Evolutionary conservation across 805 yeast species (phyloP).

Genomic region (Gaillardinia entomophila): DNA sequence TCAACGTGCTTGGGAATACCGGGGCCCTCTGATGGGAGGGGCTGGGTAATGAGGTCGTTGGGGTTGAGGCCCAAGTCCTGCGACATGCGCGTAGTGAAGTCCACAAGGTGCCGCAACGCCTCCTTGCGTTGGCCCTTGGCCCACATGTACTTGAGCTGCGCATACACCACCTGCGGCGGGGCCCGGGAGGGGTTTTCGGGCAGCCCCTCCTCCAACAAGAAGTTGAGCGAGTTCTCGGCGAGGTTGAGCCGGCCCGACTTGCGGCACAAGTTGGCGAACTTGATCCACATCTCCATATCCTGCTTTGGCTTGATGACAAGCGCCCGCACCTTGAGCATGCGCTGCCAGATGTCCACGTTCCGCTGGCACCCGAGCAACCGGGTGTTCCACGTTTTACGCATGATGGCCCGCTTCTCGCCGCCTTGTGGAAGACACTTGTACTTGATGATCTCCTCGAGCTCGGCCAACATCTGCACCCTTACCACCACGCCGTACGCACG

Average conservation of each 20-base stretch:
- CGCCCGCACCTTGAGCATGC: conserved; percentile 89
- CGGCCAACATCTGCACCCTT: conserved; percentile 95
- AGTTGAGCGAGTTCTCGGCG: conserved; percentile 86
- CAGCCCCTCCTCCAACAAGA: conserved; percentile 69
- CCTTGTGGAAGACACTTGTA: conserved; percentile 82
- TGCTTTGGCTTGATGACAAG: conserved; percentile 91
- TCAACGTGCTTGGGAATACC: conserved; percentile 72
- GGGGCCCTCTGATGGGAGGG: conserved; percentile 67
- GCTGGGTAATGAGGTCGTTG: conserved; percentile 81
- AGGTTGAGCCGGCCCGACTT: conserved; percentile 88
- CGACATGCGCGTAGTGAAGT: conserved; percentile 87
- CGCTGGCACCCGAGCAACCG: conserved; percentile 90
- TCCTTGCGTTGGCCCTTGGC: conserved; percentile 85
- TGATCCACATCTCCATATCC: conserved; percentile 97
- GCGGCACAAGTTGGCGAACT: conserved; percentile 92
- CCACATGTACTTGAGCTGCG: conserved; percentile 96
- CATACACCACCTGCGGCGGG: conserved; percentile 95
- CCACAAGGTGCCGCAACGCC: conserved; percentile 79
- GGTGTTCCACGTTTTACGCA: conserved; percentile 91
- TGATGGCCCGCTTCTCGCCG: conserved; percentile 69
- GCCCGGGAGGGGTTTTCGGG: conserved; percentile 66
- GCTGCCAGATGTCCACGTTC: conserved; percentile 98
- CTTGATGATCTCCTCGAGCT: conserved; percentile 87
- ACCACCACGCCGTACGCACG: conserved; percentile 97
- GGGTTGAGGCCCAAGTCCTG: conserved; percentile 83